A percentile compares a stretch with the other conserved stretches of the same genome.
These are phyloP conservation scores for Amanita jacksonii DNA, from an alignment of 768 basidiomycete genomes.

Conservation along the genomic window DNA sequence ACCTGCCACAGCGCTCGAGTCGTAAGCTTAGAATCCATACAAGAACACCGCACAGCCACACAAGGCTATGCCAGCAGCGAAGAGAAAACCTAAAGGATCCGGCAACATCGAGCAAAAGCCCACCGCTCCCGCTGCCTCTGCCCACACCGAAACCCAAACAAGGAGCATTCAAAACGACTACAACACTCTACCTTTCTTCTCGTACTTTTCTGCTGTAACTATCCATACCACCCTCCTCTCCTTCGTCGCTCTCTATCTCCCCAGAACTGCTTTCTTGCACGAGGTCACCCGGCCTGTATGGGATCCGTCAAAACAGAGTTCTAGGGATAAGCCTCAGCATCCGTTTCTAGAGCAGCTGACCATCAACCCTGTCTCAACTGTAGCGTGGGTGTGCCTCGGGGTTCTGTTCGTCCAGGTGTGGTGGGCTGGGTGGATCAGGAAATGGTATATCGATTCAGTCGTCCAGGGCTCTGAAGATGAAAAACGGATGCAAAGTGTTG, in stretches of 20 bases:
- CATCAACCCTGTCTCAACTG: constrained; percentile 43
- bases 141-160: no score
- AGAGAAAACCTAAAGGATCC: background rate
- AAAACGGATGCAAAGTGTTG: constrained; percentile 31
- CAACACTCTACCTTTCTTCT: constrained; percentile 36
- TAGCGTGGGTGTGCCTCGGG: constrained; percentile 49
- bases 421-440: constrained; percentile 64
- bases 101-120: background rate
- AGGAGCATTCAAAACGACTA: no score
- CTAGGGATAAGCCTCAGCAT: constrained; percentile 58
- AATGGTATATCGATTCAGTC: constrained; percentile 41
- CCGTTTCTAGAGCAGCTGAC: constrained; percentile 63
- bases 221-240: constrained; percentile 57
- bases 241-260: constrained; percentile 63
- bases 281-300: constrained; percentile 23
- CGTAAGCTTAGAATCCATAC: no score
- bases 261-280: constrained; percentile 43
- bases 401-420: constrained; percentile 47
- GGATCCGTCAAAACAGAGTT: constrained; percentile 25
- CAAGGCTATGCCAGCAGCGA: background rate
- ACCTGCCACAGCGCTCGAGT: no score
- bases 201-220: constrained; percentile 58
- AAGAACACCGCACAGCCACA: background rate
- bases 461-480: constrained; percentile 33
- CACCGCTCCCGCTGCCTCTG: background rate